A percentile compares a stretch with the other conserved stretches of the same genome.
These are phyloP conservation scores for Cucumis melo DNA, from an alignment of 306 rosid species.

Conservation along the genomic window DNA sequence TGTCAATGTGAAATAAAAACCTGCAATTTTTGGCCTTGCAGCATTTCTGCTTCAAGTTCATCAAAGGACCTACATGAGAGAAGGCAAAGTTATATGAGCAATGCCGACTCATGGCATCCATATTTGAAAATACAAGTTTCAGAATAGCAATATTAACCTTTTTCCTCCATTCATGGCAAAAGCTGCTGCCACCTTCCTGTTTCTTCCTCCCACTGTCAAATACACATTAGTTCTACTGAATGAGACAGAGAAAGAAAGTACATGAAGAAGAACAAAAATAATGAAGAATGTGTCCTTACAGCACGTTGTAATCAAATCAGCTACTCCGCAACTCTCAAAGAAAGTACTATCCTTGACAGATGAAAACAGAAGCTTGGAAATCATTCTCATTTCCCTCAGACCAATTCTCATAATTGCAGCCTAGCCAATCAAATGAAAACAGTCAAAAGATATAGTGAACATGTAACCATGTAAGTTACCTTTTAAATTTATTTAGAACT, in stretches of 20 bases:
- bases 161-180: constrained; percentile 63
- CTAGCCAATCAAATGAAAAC: constrained; percentile 22
- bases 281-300: constrained; percentile 36
- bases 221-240: constrained; percentile 1
- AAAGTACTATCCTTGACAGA: constrained; percentile 78
- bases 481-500: not conserved
- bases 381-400: constrained; percentile 66
- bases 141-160: constrained; percentile 31
- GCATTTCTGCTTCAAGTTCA: constrained; percentile 75
- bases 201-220: constrained; percentile 91
- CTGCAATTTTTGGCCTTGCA: constrained; percentile 93
- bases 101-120: not conserved
- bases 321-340: constrained; percentile 92
- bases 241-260: constrained; percentile 1
- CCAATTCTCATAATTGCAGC: constrained; percentile 96
- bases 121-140: not conserved
- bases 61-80: constrained; percentile 54
- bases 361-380: constrained; percentile 67
- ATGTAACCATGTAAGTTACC: not conserved
- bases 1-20: constrained; percentile 11
- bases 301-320: constrained; percentile 92
- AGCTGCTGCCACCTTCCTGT: constrained; percentile 89
- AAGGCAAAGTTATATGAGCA: not conserved
- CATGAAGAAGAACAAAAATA: not conserved
- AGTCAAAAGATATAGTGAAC: constrained; percentile 1